Base-by-base conservation (phyloP, 306 rosid species). In the Prunus kanzakura region DNA sequence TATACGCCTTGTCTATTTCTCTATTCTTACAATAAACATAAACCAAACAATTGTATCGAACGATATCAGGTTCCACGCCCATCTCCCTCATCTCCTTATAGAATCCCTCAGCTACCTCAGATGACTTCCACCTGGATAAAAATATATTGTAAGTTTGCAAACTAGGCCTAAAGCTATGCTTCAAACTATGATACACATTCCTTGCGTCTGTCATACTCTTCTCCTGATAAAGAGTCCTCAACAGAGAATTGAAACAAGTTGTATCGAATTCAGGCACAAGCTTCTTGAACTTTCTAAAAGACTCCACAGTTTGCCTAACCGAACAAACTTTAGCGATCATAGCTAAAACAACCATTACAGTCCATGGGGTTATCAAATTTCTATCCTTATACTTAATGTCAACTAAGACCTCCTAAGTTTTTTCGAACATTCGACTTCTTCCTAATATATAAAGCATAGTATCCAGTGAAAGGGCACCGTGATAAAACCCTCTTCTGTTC, bases 121-220 rank as follows among this genome's bases (percentile, higher is more conserved):
- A 20, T 32, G 90, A 86, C 72, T 95, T 95, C 98, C 98, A 95
- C 46, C 97, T 96, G 0, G 95, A 90, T 32, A 95, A 85, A 22
- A 92, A 87, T 54, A 95, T 92, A 66, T 90, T 92, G 76, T 86
- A 95, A 45, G 98, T 95, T 9, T 84, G 93, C 85, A 92, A 77
- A 80, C 86, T 88, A 0, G 97, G 93, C 12, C 74, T 85, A 78
- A 92, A 95, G n/a, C 41, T 64, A 35, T 81, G 81, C 92, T 92
- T 90, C 84, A 95, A 81, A 76, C 85, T 74, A 66, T 89, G 96
- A 77, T 95, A 95, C n/a, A 89, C 96, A 38, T 95, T 95, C 69
- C 97, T 89, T 0, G 96, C 98, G 82, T 92, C 98, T 3, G 69
- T 56, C 96, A 95, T 95, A 60, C 96, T 92, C 89, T 92, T 95